Base-by-base conservation (phyloP, 768 basidiomycete species). In the Tylopilus sp. region DNA sequence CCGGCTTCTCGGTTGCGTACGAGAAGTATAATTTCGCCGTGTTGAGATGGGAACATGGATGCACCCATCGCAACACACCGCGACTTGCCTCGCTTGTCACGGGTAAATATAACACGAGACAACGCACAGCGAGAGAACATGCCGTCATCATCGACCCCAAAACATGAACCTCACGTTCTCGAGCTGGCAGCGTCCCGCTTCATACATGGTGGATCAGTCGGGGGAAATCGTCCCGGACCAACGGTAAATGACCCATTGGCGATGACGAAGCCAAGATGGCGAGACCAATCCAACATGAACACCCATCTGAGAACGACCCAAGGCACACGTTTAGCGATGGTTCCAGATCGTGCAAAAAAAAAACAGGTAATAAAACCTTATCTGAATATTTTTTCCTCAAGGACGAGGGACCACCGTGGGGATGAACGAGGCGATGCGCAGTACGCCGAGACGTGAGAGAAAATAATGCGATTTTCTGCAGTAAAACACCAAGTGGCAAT, bases 381-480 rank as follows among this genome's bases (percentile, higher is more conserved):
- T 58, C 47, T 53, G 54, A 56, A 40, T 40, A 38, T 38, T 51
- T 40, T 38, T 51, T 40, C 50, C 41, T 55, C 51, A 33, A 51
- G 30, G 46, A 22, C 15, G 38, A 48, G 44, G 36, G 48, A 51
- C 35, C 58, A 55, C 50, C 60, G 49, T 57, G 58, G 55, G 46
- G 50, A 56, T 45, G 40, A 40, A 44, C 40, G 40, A 56, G 51
- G 53, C 42, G 49, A 44, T 51, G 44, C 46, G 35, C 44, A 50
- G 45, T 45, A 66, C 15, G 41, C 50, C 41, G 25, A 30, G 31
- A 58, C 55, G 62, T 64, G 59, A 50, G 61, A 63, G 49, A 56
- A 65, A 48, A 12, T 35, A 42, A 36, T 17, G 31, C 40, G 39
- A 39, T 47, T 48, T 51, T 51, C 42, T 39, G 35, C 28, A 23